Conservation (phyloP, 1,284 basidiomycete species). For the Tilletia caries region DNA sequence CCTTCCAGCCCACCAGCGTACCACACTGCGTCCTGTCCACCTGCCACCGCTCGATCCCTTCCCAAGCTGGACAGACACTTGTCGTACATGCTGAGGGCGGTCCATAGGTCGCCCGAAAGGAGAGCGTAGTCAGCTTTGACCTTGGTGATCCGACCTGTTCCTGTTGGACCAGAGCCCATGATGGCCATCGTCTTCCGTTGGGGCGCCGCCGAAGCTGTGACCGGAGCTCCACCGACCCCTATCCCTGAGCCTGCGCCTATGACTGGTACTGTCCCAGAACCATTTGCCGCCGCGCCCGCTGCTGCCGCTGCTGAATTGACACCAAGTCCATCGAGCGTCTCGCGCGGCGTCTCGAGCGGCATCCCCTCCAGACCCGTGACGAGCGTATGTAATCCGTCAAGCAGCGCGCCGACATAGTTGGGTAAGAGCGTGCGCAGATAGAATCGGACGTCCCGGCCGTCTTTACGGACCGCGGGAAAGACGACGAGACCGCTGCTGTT, state of each 20-base stretch:
- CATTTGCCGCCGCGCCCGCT: conserved; percentile 15
- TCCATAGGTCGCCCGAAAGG: conserved; percentile 48
- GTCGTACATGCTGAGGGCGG: conserved; percentile 42
- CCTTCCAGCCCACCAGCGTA: conserved; percentile 51
- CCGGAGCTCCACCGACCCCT: not conserved
- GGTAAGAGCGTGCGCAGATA: conserved; percentile 48
- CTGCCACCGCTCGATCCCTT: conserved; percentile 49
- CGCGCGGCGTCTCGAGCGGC: conserved; percentile 49
- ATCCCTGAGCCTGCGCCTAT: not conserved
- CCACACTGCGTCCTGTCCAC: conserved; percentile 52
- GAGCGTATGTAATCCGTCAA: conserved; percentile 42
- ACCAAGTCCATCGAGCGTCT: conserved; percentile 39
- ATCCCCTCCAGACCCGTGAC: conserved; percentile 40
- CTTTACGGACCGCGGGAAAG: conserved; percentile 47
- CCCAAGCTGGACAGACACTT: conserved; percentile 29
- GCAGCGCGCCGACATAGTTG: conserved; percentile 37
- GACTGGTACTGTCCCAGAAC: not conserved
- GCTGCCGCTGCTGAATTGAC: not conserved
- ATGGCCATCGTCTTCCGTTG: conserved; percentile 14
- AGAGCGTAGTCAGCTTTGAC: conserved; percentile 43
- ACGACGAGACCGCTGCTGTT: conserved; percentile 40
- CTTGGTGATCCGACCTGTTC: conserved; percentile 41
- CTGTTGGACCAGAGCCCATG: conserved; percentile 28
- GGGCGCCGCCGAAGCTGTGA: not conserved
- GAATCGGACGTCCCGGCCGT: conserved; percentile 48